Conservation (phyloP, 192 early-diverging fungal genomes). For the Backusella mclennaniae region DNA sequence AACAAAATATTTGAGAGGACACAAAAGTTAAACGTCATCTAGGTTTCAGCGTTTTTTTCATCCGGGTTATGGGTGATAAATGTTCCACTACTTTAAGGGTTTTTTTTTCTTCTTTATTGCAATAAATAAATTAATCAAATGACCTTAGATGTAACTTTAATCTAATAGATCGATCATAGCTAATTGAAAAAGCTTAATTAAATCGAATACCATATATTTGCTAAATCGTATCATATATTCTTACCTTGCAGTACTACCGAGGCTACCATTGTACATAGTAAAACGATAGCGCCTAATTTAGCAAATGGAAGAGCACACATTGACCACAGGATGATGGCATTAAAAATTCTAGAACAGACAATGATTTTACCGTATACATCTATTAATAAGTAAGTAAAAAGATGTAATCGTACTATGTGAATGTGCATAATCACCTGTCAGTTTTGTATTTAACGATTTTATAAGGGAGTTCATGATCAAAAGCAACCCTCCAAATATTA, state of each 20-base stretch:
- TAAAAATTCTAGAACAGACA: slow-evolving; percentile 25
- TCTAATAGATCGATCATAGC: background rate
- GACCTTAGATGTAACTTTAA: background rate
- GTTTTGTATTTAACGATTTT: slow-evolving; percentile 34
- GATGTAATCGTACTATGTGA: background rate
- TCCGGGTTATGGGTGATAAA: background rate
- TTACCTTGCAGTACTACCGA: slow-evolving; percentile 31
- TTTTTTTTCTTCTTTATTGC: background rate
- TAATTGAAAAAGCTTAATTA: background rate
- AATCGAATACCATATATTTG: background rate
- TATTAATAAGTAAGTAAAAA: background rate
- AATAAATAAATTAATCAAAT: background rate
- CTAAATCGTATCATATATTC: background rate
- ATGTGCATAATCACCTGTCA: slow-evolving; percentile 22
- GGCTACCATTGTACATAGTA: slow-evolving; percentile 28
- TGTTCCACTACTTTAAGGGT: background rate
- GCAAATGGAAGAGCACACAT: slow-evolving; percentile 35
- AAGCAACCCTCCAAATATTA: slow-evolving; percentile 32
- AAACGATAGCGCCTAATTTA: slow-evolving; percentile 22
- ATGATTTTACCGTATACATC: slow-evolving; percentile 36
- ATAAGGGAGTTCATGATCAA: slow-evolving; percentile 34
- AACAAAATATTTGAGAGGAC: background rate
- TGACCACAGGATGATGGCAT: slow-evolving; percentile 26
- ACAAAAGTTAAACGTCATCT: background rate
- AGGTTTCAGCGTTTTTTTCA: background rate